Conservation (phyloP, 2,329 filamentous ascomycete species). For the Pyrenophora graminea region DNA sequence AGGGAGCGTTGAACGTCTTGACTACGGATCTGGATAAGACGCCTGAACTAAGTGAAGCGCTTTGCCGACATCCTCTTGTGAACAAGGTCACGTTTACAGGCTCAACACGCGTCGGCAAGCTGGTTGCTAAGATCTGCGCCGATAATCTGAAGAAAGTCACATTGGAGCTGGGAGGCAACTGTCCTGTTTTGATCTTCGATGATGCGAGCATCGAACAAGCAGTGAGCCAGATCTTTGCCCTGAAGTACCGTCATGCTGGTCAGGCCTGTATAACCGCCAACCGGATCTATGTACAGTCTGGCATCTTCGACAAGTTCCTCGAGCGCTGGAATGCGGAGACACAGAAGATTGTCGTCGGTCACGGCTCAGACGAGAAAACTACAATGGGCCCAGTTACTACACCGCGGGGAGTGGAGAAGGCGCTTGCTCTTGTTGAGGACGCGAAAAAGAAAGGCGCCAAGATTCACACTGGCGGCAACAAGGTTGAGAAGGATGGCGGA, state of each 20-base stretch:
- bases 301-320: slow-evolving; percentile 65
- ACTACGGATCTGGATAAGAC: slow-evolving; percentile 63
- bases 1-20: slow-evolving; percentile 64
- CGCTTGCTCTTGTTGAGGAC: slow-evolving; percentile 64
- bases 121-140: slow-evolving; percentile 63
- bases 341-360: slow-evolving; percentile 62
- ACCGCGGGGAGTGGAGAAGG: slow-evolving; percentile 60
- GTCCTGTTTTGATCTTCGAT: slow-evolving; percentile 67
- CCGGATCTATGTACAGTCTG: slow-evolving; percentile 66
- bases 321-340: slow-evolving; percentile 58
- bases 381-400: slow-evolving; percentile 67
- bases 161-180: slow-evolving; percentile 67
- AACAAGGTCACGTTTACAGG: slow-evolving; percentile 67
- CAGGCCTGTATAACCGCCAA: slow-evolving; percentile 70
- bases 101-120: slow-evolving; percentile 64
- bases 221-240: slow-evolving; percentile 50
- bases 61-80: slow-evolving; percentile 61
- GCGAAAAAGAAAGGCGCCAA: slow-evolving; percentile 66
- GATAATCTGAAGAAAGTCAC: slow-evolving; percentile 67
- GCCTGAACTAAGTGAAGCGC: slow-evolving; percentile 58
- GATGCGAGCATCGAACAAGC: slow-evolving; percentile 65
- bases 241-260: slow-evolving; percentile 64
- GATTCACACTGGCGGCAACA: slow-evolving; percentile 64
- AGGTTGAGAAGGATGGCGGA: slow-evolving; percentile 54
- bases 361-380: slow-evolving; percentile 61